Percentiles rank a stretch among this genome's conserved stretches.
These are phyloP conservation scores for Vaccinium vitisidaea DNA, from an alignment of 148 eudicot species.

Conservation along the genomic window DNA sequence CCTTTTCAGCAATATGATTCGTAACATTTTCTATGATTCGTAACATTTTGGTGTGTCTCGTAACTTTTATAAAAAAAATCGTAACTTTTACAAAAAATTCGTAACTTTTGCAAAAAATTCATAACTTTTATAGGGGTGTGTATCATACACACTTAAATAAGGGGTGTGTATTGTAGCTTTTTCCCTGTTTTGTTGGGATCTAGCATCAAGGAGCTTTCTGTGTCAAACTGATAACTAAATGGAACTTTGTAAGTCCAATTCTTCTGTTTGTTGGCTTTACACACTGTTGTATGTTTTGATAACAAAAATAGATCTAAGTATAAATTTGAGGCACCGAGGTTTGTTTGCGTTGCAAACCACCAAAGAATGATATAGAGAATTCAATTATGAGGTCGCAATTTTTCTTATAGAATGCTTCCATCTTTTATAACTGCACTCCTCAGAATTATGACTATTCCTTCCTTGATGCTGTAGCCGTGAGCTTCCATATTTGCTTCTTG, in stretches of 20 bases:
- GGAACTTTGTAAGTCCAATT: not conserved
- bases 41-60: too few relatives aligned
- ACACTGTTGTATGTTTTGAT: not conserved
- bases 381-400: not conserved
- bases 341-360: not conserved
- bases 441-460: slow-evolving; percentile 58
- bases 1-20: too few relatives aligned
- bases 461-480: slow-evolving; percentile 50
- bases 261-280: not conserved
- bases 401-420: slow-evolving; percentile 46
- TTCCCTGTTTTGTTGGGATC: not conserved
- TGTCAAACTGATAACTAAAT: not conserved
- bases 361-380: not conserved
- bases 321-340: not conserved
- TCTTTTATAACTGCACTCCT: slow-evolving; percentile 58
- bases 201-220: not conserved
- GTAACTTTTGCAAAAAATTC: too few relatives aligned
- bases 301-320: too few relatives aligned
- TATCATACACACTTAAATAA: too few relatives aligned
- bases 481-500: slow-evolving; percentile 64
- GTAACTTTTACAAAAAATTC: too few relatives aligned
- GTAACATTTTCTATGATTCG: too few relatives aligned
- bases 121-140: too few relatives aligned
- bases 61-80: too few relatives aligned
- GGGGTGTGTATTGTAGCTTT: too few relatives aligned